A percentile compares a stretch with the other conserved stretches of the same genome.
These are phyloP conservation scores for Eucalyptus albens DNA, from an alignment of 345 rosid species.

Conservation along the genomic window DNA sequence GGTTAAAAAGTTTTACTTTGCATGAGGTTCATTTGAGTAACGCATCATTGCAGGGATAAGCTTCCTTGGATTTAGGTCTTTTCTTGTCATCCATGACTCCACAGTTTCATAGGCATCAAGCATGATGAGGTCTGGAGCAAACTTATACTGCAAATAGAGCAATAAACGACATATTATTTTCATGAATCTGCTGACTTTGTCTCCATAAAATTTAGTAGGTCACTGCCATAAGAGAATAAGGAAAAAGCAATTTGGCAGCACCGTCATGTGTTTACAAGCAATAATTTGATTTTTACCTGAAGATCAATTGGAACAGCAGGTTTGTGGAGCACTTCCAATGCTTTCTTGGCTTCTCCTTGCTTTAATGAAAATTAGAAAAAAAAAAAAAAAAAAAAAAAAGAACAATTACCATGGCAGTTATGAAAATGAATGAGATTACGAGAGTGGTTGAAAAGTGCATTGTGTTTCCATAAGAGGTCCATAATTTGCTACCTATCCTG, in stretches of 20 bases:
- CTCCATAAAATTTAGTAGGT: not conserved
- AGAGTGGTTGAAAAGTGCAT: not conserved
- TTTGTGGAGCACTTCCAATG: conserved; percentile 83
- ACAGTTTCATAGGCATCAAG: conserved; percentile 99
- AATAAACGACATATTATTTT: not conserved
- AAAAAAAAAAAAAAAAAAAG: not conserved
- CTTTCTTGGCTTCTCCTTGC: conserved; percentile 98
- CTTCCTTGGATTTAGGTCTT: conserved; percentile 85
- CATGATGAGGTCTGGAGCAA: conserved; percentile 86
- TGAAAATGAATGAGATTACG: not conserved
- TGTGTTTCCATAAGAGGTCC: not conserved
- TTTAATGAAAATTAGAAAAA: conserved; percentile 7
- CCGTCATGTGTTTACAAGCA: not conserved
- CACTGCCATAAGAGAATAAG: not conserved
- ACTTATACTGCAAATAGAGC: conserved; percentile 71
- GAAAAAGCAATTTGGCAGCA: not conserved
- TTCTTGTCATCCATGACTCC: conserved; percentile 93
- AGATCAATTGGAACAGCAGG: conserved; percentile 80
- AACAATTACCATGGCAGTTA: not conserved
- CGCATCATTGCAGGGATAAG: conserved; percentile 99
- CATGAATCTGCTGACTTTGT: not conserved
- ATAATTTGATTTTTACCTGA: conserved; percentile 44
- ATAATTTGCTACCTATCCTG: not conserved
- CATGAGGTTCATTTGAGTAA: conserved; percentile 98
- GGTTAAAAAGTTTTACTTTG: conserved; percentile 49